Conservation (phyloP, 768 basidiomycete genomes). For the Xanthoconium stramineum region DNA sequence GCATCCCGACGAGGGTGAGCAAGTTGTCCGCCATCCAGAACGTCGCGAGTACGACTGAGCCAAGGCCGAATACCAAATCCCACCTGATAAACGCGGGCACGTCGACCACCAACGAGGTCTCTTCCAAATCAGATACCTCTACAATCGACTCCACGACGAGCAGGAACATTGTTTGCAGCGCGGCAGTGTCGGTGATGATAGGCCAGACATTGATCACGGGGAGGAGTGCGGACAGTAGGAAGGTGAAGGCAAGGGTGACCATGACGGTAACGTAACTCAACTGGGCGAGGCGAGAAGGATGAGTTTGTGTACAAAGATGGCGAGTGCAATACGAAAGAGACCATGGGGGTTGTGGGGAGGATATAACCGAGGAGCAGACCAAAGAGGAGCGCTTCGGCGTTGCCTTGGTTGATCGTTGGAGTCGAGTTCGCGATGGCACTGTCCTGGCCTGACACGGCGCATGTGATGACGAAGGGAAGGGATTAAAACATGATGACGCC, state of each 20-base stretch:
- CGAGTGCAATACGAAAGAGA: slow-evolving; percentile 39
- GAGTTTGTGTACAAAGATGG: slow-evolving; percentile 37
- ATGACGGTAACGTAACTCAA: slow-evolving; percentile 23
- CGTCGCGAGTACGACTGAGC: slow-evolving; percentile 41
- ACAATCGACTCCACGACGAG: slow-evolving; percentile 13
- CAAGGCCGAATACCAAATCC: slow-evolving; percentile 42
- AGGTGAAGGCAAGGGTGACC: slow-evolving; percentile 12
- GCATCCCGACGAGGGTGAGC: slow-evolving; percentile 33
- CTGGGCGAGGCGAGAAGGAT: slow-evolving; percentile 19
- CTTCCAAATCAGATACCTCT: neutral
- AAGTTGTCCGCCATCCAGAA: slow-evolving; percentile 45
- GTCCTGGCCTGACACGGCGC: slow-evolving; percentile 20
- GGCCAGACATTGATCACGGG: slow-evolving; percentile 28
- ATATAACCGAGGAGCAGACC: slow-evolving; percentile 42
- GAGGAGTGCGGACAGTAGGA: slow-evolving; percentile 22
- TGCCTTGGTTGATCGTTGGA: slow-evolving; percentile 38
- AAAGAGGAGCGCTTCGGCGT: slow-evolving; percentile 54
- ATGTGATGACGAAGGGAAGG: slow-evolving; percentile 42
- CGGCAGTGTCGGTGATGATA: neutral
- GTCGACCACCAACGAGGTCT: slow-evolving; percentile 7
- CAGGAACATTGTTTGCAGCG: slow-evolving; percentile 12
- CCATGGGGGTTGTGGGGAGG: slow-evolving; percentile 45
- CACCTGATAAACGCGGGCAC: slow-evolving; percentile 46
- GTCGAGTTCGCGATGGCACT: slow-evolving; percentile 1
- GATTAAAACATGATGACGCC: slow-evolving; percentile 46